A percentile compares a stretch with the other conserved stretches of the same genome.
phyloP scores from a whole-genome alignment of 352 stramenopile species.

The Phytophthora rubi region DNA sequence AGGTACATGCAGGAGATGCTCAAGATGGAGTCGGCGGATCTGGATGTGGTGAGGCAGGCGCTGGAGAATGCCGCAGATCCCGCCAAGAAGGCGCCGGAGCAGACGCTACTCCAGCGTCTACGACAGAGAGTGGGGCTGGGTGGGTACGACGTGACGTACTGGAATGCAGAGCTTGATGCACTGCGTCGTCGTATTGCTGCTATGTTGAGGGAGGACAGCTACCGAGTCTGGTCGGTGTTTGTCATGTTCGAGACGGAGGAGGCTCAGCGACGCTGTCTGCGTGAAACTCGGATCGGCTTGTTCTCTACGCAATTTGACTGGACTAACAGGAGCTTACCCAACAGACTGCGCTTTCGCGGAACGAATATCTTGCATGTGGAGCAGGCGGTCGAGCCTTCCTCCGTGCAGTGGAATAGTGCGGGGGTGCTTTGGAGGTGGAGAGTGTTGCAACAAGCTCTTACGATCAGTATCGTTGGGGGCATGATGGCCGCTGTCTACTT shows the following conservation, averaged over 20 bases:
- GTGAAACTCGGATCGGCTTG: conserved; percentile 55
- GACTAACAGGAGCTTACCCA: conserved; percentile 32
- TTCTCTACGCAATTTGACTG: conserved; percentile 55
- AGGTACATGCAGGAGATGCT: conserved; percentile 77
- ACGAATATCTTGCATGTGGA: conserved; percentile 75
- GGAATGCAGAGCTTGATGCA: conserved; percentile 56
- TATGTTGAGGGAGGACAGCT: conserved; percentile 49
- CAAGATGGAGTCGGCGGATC: conserved; percentile 64
- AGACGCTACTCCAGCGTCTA: conserved; percentile 34
- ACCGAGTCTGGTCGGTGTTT: conserved; percentile 75
- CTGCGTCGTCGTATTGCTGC: conserved; percentile 48
- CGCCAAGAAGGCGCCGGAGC: conserved; percentile 17
- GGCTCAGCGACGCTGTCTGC: conserved; percentile 59
- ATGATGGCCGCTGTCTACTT: conserved; percentile 69
- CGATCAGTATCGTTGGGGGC: conserved; percentile 46
- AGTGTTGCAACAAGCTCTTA: conserved; percentile 56
- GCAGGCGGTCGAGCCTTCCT: conserved; percentile 68
- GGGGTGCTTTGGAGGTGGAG: conserved; percentile 46
- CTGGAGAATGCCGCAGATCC: conserved; percentile 51
- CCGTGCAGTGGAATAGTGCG: conserved; percentile 76
- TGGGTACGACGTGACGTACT: conserved; percentile 66
- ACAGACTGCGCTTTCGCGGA: conserved; percentile 65
- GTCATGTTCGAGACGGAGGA: conserved; percentile 81
- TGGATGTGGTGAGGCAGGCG: conserved; percentile 29
- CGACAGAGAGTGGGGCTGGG: conserved; percentile 50